These are phyloP conservation scores for Penicillium freii DNA, from an alignment of 2,329 filamentous ascomycete genomes.

Conservation along the genomic window DNA sequence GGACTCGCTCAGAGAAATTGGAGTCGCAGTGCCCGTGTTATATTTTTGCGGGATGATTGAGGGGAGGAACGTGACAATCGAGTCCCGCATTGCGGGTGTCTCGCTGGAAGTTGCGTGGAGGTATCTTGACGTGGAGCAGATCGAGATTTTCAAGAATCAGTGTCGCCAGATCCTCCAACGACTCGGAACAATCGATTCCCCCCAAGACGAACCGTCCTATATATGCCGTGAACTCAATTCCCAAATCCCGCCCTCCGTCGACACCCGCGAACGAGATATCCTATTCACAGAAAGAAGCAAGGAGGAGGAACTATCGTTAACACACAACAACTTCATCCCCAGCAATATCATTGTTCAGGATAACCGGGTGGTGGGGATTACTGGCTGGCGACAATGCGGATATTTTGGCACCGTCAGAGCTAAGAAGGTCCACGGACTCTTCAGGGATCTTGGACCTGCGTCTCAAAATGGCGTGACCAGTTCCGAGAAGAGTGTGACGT, in stretches of 20 bases:
- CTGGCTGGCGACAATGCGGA: conserved; percentile 42
- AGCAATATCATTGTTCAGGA: conserved; percentile 41
- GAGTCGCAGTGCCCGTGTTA: conserved; percentile 36
- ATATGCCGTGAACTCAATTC: conserved; percentile 35
- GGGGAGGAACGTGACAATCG: conserved; percentile 41
- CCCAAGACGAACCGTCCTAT: conserved; percentile 34
- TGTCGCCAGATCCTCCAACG: conserved; percentile 36
- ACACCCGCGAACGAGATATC: conserved; percentile 32
- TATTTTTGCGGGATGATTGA: conserved; percentile 40
- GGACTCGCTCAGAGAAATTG: conserved; percentile 33
- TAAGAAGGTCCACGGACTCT: conserved; percentile 33
- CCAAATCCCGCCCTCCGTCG: conserved; percentile 24
- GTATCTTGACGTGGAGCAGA: conserved; percentile 36
- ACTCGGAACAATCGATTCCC: conserved; percentile 27
- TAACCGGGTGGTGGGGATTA: conserved; percentile 38
- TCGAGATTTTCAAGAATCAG: conserved; percentile 36
- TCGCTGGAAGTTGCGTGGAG: conserved; percentile 41
- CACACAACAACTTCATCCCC: conserved; percentile 40
- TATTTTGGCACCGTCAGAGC: conserved; percentile 40
- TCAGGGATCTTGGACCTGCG: conserved; percentile 28
- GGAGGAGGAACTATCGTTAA: conserved; percentile 31
- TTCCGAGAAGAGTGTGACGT: conserved; percentile 23
- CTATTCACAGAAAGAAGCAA: conserved; percentile 30
- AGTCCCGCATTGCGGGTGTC: conserved; percentile 42
- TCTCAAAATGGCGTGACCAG: conserved; percentile 12